Evolutionary conservation across 2,329 filamentous ascomycete genomes (phyloP), one percentile per base, ranked within the genome.

Genomic region (Claviceps capensis): DNA sequence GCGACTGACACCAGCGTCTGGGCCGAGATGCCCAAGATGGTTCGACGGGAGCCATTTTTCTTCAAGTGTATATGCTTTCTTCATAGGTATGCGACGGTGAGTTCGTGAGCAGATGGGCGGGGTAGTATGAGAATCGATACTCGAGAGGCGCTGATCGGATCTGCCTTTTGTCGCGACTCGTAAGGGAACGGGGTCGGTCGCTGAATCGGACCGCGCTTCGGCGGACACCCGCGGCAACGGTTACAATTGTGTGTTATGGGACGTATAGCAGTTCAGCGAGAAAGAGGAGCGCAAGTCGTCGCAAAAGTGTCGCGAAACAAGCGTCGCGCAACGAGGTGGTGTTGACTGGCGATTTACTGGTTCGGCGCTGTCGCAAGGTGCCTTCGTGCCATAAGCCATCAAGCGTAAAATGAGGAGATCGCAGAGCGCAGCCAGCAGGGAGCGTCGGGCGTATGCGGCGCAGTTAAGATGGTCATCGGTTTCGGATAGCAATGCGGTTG

Each of bases 31-130:
- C 67, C 61, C 69, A 66, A 53, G 69, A 65, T 57, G 70, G 68
- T 63, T 73, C 70, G 52, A 72, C 68, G 60, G 69, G 65, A 61
- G 69, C 65, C 75, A 78, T 76, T 23, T 34, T 30, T 52, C 50
- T 62, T 57, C 38, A 43, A 48, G 42, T 54, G 48, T 54, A 9
- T 48, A 50, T 52, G 53, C 54, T 59, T 58, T 56, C 61, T 58
- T 61, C 22, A 13, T 22, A 47, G 56, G 56, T 52, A 56, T 58
- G 54, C 48, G 48, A 48, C 44, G 47, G 41, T 16, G 41, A 41
- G 26, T 22, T 16, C 4, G n/a, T 22, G 40, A 30, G 13, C n/a
- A 34, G 34, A 34, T 19, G 16, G 38, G 17, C 34, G 9, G 17
- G 22, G n/a, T 16, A 34, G 34, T 9, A 44, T 7, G 42, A 9